These are phyloP conservation scores for Pascua sp. DNA, from an alignment of 1,284 basidiomycete genomes.

Conservation along the genomic window DNA sequence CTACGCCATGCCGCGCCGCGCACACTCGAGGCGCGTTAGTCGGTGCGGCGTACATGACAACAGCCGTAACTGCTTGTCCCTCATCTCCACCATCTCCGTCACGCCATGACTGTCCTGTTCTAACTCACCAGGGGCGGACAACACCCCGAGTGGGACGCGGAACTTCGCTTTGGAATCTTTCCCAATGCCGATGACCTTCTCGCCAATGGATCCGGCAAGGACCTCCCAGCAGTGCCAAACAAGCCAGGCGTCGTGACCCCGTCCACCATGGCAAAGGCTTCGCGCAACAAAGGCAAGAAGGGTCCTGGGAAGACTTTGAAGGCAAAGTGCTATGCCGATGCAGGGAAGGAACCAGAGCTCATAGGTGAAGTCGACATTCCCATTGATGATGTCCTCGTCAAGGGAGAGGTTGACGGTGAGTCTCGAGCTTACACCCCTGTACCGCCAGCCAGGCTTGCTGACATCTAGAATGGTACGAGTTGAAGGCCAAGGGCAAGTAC, in stretches of 20 bases:
- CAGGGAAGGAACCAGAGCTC: slow-evolving; percentile 88
- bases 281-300: slow-evolving; percentile 48
- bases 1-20: not conserved
- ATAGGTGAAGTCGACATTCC: slow-evolving; percentile 89
- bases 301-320: slow-evolving; percentile 63
- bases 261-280: slow-evolving; percentile 54
- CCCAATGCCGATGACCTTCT: slow-evolving; percentile 72
- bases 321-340: slow-evolving; percentile 89
- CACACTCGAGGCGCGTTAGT: not conserved
- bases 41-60: not conserved
- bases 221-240: slow-evolving; percentile 10
- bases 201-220: slow-evolving; percentile 27
- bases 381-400: slow-evolving; percentile 83
- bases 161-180: slow-evolving; percentile 85
- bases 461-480: slow-evolving; percentile 81
- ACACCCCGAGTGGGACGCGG: slow-evolving; percentile 98
- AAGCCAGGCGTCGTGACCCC: slow-evolving; percentile 38
- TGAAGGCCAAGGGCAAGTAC: slow-evolving; percentile 86
- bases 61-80: too few relatives aligned
- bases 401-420: slow-evolving; percentile 94
- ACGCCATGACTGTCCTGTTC: not conserved
- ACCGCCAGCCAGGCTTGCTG: slow-evolving; percentile 1
- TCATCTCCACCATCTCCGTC: not conserved
- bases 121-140: slow-evolving; percentile 70
- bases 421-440: slow-evolving; percentile 7